A percentile compares a stretch with the other conserved stretches of the same genome.
Conservation (phyloP, 345 rosid species). For the Boechera stricta region DNA sequence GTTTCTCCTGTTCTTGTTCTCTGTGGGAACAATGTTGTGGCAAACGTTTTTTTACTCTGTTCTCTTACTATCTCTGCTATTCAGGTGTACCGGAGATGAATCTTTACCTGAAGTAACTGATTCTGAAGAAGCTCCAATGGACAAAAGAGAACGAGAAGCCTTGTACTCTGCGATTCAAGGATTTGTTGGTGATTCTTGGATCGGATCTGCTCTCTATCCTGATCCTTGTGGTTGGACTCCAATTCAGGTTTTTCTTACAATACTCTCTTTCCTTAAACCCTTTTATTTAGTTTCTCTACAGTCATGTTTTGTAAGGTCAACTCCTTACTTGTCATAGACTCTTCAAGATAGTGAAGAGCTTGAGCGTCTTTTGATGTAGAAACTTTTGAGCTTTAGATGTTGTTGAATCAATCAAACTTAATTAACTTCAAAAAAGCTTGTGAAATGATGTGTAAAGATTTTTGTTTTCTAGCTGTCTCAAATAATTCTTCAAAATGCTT, state of each 20-base stretch:
- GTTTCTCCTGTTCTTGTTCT: slow-evolving; percentile 37
- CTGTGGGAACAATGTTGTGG: slow-evolving; percentile 33
- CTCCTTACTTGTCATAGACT: slow-evolving; percentile 14
- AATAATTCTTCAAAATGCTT: slow-evolving; percentile 34
- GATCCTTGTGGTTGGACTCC: slow-evolving; percentile 99
- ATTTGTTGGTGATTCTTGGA: slow-evolving; percentile 91
- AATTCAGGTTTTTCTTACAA: slow-evolving; percentile 64
- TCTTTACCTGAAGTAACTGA: slow-evolving; percentile 39
- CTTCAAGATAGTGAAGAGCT: slow-evolving; percentile 23
- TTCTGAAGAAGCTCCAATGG: slow-evolving; percentile 68
- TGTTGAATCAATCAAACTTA: slow-evolving; percentile 29
- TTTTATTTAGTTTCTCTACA: not conserved
- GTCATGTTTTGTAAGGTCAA: not conserved
- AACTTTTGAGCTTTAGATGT: not conserved
- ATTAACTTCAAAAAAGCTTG: slow-evolving; percentile 2
- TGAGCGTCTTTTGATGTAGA: slow-evolving; percentile 12
- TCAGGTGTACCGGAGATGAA: slow-evolving; percentile 32
- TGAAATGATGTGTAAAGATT: slow-evolving; percentile 26
- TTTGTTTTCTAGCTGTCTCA: slow-evolving; percentile 41
- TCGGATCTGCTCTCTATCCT: slow-evolving; percentile 92
- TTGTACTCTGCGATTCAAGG: slow-evolving; percentile 80
- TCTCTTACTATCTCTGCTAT: slow-evolving; percentile 41
- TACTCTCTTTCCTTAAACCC: not conserved
- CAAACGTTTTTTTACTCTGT: slow-evolving; percentile 34
- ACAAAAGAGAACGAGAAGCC: slow-evolving; percentile 66